These are phyloP conservation scores for Penicillium sp. DNA, from an alignment of 2,329 filamentous ascomycete species.

Conservation along the genomic window DNA sequence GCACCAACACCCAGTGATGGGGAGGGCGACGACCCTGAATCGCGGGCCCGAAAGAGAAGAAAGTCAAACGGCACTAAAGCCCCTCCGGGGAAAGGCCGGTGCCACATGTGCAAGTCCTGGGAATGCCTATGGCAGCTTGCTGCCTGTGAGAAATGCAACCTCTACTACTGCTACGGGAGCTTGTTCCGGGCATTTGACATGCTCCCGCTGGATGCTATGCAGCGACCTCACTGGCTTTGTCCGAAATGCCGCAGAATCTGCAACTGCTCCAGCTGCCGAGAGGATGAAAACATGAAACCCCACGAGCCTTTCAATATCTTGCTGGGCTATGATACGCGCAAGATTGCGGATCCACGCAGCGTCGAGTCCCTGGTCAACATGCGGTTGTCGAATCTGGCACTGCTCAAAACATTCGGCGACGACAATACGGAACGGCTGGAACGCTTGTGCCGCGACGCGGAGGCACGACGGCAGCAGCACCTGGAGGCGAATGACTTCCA, in stretches of 20 bases:
- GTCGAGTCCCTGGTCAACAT: constrained; percentile 91
- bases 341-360: constrained; percentile 86
- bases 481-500: constrained; percentile 48
- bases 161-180: constrained; percentile 89
- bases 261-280: constrained; percentile 79
- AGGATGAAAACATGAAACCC: constrained; percentile 67
- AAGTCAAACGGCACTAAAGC: constrained; percentile 58
- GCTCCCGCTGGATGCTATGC: constrained; percentile 79
- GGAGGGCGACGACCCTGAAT: constrained; percentile 55
- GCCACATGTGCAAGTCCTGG: constrained; percentile 80
- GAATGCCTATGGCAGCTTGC: constrained; percentile 86
- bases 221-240: constrained; percentile 81
- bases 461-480: constrained; percentile 51
- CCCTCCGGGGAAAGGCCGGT: constrained; percentile 57
- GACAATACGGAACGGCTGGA: constrained; percentile 52
- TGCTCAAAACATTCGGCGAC: constrained; percentile 67
- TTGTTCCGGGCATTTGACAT: constrained; percentile 90
- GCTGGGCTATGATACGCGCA: constrained; percentile 86
- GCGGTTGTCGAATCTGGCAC: constrained; percentile 80
- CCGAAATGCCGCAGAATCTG: constrained; percentile 85
- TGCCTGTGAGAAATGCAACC: constrained; percentile 72
- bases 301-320: constrained; percentile 86
- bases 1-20: constrained; percentile 19
- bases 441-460: constrained; percentile 56
- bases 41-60: constrained; percentile 64